Evolutionary conservation across 441 rosid species (phyloP), one percentile per base, ranked within the genome.

Genomic region (Populus hybrid): DNA sequence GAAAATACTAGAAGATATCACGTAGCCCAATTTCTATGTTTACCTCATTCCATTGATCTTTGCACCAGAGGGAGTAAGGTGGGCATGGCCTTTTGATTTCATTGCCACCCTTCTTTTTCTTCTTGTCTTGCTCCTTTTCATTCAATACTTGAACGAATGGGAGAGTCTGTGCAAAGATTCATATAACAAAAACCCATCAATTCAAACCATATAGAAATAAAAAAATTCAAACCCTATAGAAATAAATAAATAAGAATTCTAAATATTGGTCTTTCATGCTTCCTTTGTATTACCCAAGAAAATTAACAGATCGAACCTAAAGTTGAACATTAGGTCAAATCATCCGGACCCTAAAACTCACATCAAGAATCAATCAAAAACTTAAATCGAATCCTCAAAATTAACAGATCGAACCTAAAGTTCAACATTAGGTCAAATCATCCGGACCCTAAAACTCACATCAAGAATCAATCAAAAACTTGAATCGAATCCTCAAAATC

Each of bases 21-120:
- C 7, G 38, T 9, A 64, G 28, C 59, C 64, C 12, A 40, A 18
- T 11, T 72, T 11, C 16, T 29, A 31, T 20, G 28, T 73, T 40
- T 74, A 89, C 90, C 91, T 93, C 90, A 72, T 82, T 83, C 97
- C 97, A 90, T 10, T 95, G 91, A 42, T 91, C 96, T 80, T 92
- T 95, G 72, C 90, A 89, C 99, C 97, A 95, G 70, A 93, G 81
- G 11, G 86, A 81, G 85, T 95, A 95, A 74, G 98, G 88, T 26
- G 98, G 66, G 11, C 91, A 86, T 36, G 99, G 99, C 79, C 96
- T 87, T 88, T 90, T 95, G 85, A 29, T 88, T 80, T 93, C 91
- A 2, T 84, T 79, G 53, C 88, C 83, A 33, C 88, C 93, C 78
- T 90, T 93, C 73, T 86, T 90, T 87, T 89, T 92, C 88, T 88